Percentiles rank a stretch among this genome's conserved stretches.
Conservation (phyloP, 352 stramenopile species). For the Globisporangium lucens region DNA sequence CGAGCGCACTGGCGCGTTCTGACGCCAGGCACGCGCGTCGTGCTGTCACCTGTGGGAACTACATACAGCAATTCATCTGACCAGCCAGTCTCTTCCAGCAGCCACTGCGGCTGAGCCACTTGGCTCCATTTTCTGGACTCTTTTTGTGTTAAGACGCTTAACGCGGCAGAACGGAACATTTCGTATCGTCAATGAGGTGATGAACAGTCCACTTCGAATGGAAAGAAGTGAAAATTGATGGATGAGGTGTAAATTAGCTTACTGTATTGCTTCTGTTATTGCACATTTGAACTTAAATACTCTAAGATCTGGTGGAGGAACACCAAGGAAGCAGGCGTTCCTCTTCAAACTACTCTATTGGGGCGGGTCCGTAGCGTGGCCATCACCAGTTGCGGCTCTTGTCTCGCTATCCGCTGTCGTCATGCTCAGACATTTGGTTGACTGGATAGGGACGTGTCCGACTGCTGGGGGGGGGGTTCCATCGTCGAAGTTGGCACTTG, state of each 20-base stretch:
- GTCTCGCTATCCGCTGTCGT: background rate
- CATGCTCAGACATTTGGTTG: background rate
- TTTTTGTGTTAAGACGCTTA: background rate
- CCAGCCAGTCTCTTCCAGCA: too few species aligned
- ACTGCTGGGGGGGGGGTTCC: background rate
- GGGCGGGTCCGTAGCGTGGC: background rate
- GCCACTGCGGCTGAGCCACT: background rate
- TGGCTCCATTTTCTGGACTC: constrained; percentile 6
- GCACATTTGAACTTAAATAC: background rate
- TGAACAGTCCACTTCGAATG: background rate
- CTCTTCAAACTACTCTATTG: background rate
- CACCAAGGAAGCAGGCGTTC: background rate
- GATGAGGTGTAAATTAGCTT: background rate
- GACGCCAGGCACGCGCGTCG: background rate
- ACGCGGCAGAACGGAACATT: background rate
- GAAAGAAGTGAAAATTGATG: background rate
- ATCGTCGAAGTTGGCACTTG: background rate
- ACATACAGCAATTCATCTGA: background rate
- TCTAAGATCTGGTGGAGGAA: background rate
- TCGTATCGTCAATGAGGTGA: background rate
- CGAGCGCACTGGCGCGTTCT: constrained; percentile 1
- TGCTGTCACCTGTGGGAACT: background rate
- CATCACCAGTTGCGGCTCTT: background rate
- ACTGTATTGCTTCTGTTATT: background rate
- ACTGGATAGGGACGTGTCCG: background rate